Evolutionary conservation across 139 green algal genomes (phyloP), one percentile per base, ranked within the genome.

Genomic region (Chlamydomonas sp.): DNA sequence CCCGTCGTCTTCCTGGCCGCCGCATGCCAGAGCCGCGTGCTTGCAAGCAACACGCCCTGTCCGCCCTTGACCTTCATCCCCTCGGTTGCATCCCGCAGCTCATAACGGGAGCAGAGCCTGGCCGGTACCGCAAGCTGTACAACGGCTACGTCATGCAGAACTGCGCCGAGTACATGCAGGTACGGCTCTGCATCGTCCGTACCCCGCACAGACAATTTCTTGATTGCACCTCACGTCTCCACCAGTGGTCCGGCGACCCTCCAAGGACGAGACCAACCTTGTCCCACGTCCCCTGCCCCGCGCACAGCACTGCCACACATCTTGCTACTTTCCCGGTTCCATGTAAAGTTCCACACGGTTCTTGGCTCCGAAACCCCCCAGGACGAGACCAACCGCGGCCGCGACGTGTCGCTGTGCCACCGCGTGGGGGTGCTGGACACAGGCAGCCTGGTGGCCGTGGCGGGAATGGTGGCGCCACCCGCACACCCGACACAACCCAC

Each of bases 341-440:
- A 9, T 2, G 3, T 12, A 77, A 57, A 3, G 9, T 6, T 64
- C 57, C 49, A 7, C 15, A 61, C 4, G 9, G 5, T 12, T 59
- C 9, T 18, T 18, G 10, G 67, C 67, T 20, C 3, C 71, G 3
- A 8, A 9, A 2, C 57, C 4, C 8, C 66, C 3, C 80, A 85
- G 80, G 80, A 85, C 18, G 80, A 85, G 57, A 85, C 64, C 80
- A 85, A 85, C 80, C 80, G 80, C 18, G 80, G 80, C 2, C 80
- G 80, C 66, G 80, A 85, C 18, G 66, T 77, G 57, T 77, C 80
- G 31, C 66, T 85, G 31, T 77, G 66, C 16, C 80, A 85, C 58
- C 80, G 80, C 1, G 66, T 77, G 9, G 80, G 80, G 5, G 80
- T 77, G 80, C 57, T 57, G 16, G 80, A 85, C 60, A 57, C 58